These are phyloP conservation scores for Zygoascus bituminiphila DNA, from an alignment of 805 yeast species.

Conservation along the genomic window DNA sequence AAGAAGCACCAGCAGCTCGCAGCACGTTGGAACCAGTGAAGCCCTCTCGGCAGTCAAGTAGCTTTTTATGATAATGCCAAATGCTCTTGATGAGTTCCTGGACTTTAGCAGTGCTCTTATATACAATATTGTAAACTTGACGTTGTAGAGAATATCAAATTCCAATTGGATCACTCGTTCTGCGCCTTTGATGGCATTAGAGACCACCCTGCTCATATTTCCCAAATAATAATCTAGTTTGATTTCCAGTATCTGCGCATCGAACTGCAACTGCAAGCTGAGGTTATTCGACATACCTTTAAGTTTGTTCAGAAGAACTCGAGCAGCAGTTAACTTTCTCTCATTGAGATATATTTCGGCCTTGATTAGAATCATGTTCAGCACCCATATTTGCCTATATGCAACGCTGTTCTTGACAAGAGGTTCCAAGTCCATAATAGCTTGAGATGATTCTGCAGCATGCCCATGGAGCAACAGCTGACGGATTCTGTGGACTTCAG, in stretches of 20 bases:
- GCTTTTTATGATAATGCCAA: conserved; percentile 43
- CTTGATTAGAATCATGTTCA: conserved; percentile 9
- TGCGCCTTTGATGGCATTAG: conserved; percentile 37
- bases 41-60: conserved; percentile 40
- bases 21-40: conserved; percentile 38
- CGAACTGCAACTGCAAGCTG: conserved; percentile 6
- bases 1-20: conserved; percentile 42
- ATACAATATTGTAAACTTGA: conserved; percentile 41
- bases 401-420: conserved; percentile 7
- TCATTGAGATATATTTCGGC: conserved; percentile 9
- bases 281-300: background rate
- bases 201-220: conserved; percentile 9
- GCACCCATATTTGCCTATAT: conserved; percentile 14
- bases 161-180: conserved; percentile 36
- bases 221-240: conserved; percentile 17
- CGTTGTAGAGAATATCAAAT: conserved; percentile 45
- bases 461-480: conserved; percentile 7
- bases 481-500: conserved; percentile 5
- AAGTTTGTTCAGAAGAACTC: conserved; percentile 9
- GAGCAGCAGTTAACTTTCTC: conserved; percentile 5
- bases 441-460: background rate
- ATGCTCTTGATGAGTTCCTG: conserved; percentile 38
- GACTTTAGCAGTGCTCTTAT: conserved; percentile 34
- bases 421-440: background rate
- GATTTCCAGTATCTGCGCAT: conserved; percentile 18